phyloP scores from a whole-genome alignment of 495 filamentous ascomycete genomes.

The Lasiosphaeriaceae sp. region DNA sequence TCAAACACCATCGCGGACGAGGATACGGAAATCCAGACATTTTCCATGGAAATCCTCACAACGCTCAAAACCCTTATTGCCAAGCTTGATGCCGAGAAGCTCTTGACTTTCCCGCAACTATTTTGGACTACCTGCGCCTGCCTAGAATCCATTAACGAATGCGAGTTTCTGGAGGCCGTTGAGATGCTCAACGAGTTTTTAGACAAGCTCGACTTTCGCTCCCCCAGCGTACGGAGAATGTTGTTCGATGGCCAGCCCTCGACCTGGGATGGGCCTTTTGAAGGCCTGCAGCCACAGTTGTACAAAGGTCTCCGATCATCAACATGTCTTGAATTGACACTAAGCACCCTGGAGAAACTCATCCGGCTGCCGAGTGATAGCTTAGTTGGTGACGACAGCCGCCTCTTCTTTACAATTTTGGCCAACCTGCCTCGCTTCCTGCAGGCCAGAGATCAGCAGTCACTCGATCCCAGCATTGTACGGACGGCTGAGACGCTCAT shows the following conservation, averaged over 20 bases:
- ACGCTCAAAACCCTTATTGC: slow-evolving; percentile 86
- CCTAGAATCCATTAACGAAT: slow-evolving; percentile 90
- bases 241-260: slow-evolving; percentile 74
- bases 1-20: slow-evolving; percentile 96
- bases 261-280: slow-evolving; percentile 86
- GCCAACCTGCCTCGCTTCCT: slow-evolving; percentile 91
- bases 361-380: slow-evolving; percentile 74
- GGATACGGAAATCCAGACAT: slow-evolving; percentile 85
- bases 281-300: slow-evolving; percentile 78
- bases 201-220: slow-evolving; percentile 74
- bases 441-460: slow-evolving; percentile 65
- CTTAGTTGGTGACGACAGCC: slow-evolving; percentile 74
- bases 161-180: slow-evolving; percentile 86
- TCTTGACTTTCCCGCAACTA: slow-evolving; percentile 83
- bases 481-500: slow-evolving; percentile 66
- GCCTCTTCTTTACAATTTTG: slow-evolving; percentile 77
- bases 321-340: slow-evolving; percentile 66
- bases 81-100: slow-evolving; percentile 71
- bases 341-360: slow-evolving; percentile 74
- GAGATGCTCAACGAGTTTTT: slow-evolving; percentile 89
- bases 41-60: slow-evolving; percentile 95
- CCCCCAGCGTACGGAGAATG: slow-evolving; percentile 60
- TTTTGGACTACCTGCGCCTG: slow-evolving; percentile 98
- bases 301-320: slow-evolving; percentile 94
- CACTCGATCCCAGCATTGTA: slow-evolving; percentile 50